These are phyloP conservation scores for Triticum dicoccoides DNA, from an alignment of 176 grass and related monocot species.

Conservation along the genomic window DNA sequence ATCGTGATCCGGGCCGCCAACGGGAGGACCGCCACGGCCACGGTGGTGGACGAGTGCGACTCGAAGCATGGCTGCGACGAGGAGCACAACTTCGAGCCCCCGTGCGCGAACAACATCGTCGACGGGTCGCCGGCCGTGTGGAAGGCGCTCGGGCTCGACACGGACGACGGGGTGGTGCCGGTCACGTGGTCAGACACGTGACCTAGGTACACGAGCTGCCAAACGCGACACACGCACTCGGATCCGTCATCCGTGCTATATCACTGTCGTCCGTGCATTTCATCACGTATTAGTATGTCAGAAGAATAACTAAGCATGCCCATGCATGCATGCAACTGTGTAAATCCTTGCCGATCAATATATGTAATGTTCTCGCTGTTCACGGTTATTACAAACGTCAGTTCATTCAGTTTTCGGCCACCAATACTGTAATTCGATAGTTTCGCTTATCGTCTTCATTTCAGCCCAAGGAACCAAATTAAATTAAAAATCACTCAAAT, in stretches of 20 bases:
- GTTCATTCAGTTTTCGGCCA: background rate
- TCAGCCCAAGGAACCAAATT: too few species aligned
- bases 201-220: background rate
- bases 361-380: too few species aligned
- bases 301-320: too few species aligned
- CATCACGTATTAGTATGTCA: too few species aligned
- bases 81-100: conserved; percentile 36
- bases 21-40: conserved; percentile 34
- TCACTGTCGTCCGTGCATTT: background rate
- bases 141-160: conserved; percentile 39
- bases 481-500: too few species aligned
- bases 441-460: background rate
- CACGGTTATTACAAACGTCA: too few species aligned
- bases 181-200: conserved; percentile 11
- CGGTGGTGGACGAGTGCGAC: conserved; percentile 62
- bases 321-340: too few species aligned
- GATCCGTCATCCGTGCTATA: background rate
- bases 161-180: background rate
- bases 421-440: background rate
- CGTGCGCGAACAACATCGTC: conserved; percentile 46
- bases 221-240: too few species aligned
- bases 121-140: conserved; percentile 45
- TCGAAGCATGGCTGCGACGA: conserved; percentile 36
- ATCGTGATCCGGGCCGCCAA: conserved; percentile 22
- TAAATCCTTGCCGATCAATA: too few species aligned